Evolutionary conservation across 140 eudicot genomes (phyloP).

Genomic region (Cichorium intybus): DNA sequence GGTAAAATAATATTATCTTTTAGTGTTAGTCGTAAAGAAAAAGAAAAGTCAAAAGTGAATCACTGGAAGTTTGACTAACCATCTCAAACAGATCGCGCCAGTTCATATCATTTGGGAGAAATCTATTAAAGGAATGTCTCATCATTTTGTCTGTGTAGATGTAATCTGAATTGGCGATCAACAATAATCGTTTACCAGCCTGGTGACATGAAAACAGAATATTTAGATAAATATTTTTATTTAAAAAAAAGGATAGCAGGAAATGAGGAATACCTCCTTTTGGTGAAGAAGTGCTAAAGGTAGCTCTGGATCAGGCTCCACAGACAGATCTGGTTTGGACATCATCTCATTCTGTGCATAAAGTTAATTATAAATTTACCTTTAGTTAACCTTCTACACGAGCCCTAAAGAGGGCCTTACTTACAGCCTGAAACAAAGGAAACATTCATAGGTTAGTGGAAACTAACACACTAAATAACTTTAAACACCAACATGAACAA

Average conservation of each 20-base stretch:
- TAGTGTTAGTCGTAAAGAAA: not conserved
- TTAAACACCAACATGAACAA: too few species aligned
- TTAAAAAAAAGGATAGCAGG: constrained; percentile 8
- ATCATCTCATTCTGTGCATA: constrained; percentile 80
- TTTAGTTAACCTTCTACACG: constrained; percentile 97
- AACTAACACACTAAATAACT: constrained; percentile 7
- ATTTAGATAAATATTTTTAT: not conserved
- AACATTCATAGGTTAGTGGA: not conserved
- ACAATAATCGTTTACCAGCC: constrained; percentile 95
- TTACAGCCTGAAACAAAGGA: constrained; percentile 77
- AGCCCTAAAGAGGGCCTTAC: constrained; percentile 96
- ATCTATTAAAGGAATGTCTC: too few species aligned
- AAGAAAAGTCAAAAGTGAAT: not conserved
- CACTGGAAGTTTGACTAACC: too few species aligned
- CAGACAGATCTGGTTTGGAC: constrained; percentile 94
- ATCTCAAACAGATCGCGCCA: too few species aligned
- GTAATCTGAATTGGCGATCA: constrained; percentile 89
- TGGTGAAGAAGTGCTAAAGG: constrained; percentile 95
- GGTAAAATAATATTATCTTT: too few species aligned
- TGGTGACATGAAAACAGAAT: constrained; percentile 27
- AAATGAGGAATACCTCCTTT: constrained; percentile 92
- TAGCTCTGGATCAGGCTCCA: constrained; percentile 99
- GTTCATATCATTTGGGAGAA: too few species aligned
- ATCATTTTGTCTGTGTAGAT: constrained; percentile 97
- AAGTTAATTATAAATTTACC: constrained; percentile 37